Percentiles rank a stretch among this genome's conserved stretches.
Evolutionary conservation across 345 rosid genomes (phyloP).

Genomic region (Theobroma cacao): DNA sequence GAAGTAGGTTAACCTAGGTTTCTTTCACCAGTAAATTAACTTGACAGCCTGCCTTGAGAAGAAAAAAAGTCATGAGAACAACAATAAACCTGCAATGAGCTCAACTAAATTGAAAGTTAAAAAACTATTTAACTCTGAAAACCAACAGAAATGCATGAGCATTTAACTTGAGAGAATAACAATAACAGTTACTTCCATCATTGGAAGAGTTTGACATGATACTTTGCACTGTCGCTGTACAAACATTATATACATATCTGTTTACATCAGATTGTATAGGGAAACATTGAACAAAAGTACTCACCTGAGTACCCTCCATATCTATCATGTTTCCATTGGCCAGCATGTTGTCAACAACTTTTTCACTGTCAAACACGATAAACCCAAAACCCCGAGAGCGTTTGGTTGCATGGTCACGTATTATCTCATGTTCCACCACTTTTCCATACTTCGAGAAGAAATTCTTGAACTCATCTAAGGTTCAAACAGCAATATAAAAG

Average conservation of each 20-base stretch:
- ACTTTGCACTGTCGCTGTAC: not conserved
- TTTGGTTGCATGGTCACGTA: slow-evolving; percentile 88
- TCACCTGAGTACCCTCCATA: slow-evolving; percentile 48
- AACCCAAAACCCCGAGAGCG: slow-evolving; percentile 93
- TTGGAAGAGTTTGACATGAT: not conserved
- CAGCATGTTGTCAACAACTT: slow-evolving; percentile 74
- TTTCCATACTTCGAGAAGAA: slow-evolving; percentile 79
- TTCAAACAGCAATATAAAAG: slow-evolving; percentile 5
- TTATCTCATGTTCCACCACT: slow-evolving; percentile 85
- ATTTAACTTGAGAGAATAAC: not conserved
- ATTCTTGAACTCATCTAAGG: slow-evolving; percentile 73
- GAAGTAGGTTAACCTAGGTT: slow-evolving; percentile 29
- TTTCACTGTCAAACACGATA: slow-evolving; percentile 82
- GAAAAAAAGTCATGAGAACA: not conserved
- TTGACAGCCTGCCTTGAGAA: slow-evolving; percentile 11
- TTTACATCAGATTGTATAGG: not conserved
- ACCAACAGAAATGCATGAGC: not conserved
- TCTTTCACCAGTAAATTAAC: not conserved
- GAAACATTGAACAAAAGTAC: not conserved
- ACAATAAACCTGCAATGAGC: not conserved
- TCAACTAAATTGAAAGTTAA: not conserved
- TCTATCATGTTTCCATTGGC: slow-evolving; percentile 90
- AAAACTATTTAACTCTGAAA: not conserved
- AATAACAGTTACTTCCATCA: not conserved
- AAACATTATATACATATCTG: not conserved